These are phyloP conservation scores for Pseudopyricularia cyperi DNA, from an alignment of 2,329 filamentous ascomycete genomes.

Conservation along the genomic window DNA sequence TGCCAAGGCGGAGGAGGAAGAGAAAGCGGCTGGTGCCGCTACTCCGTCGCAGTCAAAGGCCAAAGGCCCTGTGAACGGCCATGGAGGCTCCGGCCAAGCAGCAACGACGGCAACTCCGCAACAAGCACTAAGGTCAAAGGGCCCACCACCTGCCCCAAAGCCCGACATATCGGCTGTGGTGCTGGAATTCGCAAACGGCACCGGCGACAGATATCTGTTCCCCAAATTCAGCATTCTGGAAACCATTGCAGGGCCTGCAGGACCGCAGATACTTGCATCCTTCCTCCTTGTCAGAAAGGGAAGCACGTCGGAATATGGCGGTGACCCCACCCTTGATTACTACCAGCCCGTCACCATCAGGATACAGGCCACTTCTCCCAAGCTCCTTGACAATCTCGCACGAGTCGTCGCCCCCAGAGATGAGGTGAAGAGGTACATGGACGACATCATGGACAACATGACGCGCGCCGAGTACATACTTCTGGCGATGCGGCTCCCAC, in stretches of 20 bases:
- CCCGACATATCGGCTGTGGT: constrained; percentile 54
- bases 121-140: constrained; percentile 48
- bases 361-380: constrained; percentile 38
- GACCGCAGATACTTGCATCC: constrained; percentile 51
- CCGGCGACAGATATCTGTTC: constrained; percentile 65
- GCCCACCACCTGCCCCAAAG: constrained; percentile 37
- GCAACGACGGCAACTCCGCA: constrained; percentile 17
- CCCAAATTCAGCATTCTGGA: constrained; percentile 69
- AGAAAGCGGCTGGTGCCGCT: background rate
- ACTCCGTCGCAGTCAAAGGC: constrained; percentile 4
- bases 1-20: constrained; percentile 17
- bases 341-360: constrained; percentile 63
- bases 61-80: constrained; percentile 20
- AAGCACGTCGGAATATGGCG: constrained; percentile 49
- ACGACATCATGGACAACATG: constrained; percentile 57
- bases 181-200: constrained; percentile 54
- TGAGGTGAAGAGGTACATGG: constrained; percentile 54
- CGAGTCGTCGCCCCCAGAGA: constrained; percentile 49
- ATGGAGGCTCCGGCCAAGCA: constrained; percentile 7
- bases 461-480: constrained; percentile 54
- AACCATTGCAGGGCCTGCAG: constrained; percentile 36
- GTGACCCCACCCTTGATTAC: constrained; percentile 53
- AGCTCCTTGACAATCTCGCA: constrained; percentile 46
- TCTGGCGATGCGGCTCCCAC: constrained; percentile 52
- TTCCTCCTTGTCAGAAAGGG: constrained; percentile 68